Evolutionary conservation across 768 basidiomycete genomes (phyloP).

Genomic region (Dioszegia aurantiaca): DNA sequence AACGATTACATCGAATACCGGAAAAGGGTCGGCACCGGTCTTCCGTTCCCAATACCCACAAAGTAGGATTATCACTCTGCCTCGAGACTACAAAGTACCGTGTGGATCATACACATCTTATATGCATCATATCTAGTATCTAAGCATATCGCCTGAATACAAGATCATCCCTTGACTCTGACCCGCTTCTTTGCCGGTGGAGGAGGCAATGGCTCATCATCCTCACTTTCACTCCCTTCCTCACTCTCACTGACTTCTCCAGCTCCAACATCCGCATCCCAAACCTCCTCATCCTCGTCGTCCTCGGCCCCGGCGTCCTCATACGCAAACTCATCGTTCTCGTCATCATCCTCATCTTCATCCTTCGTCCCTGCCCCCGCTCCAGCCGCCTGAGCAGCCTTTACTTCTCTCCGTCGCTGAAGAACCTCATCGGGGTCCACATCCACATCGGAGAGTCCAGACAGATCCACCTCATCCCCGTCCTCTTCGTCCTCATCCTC

Average conservation of each 20-base stretch:
- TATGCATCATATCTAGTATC: background rate
- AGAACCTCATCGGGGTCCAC: slow-evolving; percentile 51
- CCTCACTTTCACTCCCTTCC: slow-evolving; percentile 19
- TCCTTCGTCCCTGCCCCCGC: slow-evolving; percentile 53
- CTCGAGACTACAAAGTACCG: too few species aligned
- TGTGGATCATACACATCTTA: too few species aligned
- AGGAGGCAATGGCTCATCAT: slow-evolving; percentile 19
- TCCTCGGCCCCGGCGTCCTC: slow-evolving; percentile 15
- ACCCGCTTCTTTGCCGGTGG: slow-evolving; percentile 9
- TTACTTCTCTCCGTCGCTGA: slow-evolving; percentile 26
- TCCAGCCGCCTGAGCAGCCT: slow-evolving; percentile 52
- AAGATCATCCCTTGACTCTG: background rate
- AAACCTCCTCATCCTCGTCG: slow-evolving; percentile 28
- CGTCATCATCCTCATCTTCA: slow-evolving; percentile 51
- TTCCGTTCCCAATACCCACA: slow-evolving; percentile 58
- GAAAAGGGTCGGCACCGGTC: slow-evolving; percentile 72
- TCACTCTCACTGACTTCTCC: slow-evolving; percentile 24
- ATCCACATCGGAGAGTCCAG: slow-evolving; percentile 54
- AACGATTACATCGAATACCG: slow-evolving; percentile 77
- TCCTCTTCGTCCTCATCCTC: slow-evolving; percentile 37
- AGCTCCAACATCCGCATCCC: slow-evolving; percentile 24
- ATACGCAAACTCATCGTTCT: slow-evolving; percentile 37
- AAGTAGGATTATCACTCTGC: too few species aligned
- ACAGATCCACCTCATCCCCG: slow-evolving; percentile 52
- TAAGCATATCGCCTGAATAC: background rate